These are phyloP conservation scores for Ceratocystis cacaofunesta DNA, from an alignment of 2,329 filamentous ascomycete genomes.

Conservation along the genomic window DNA sequence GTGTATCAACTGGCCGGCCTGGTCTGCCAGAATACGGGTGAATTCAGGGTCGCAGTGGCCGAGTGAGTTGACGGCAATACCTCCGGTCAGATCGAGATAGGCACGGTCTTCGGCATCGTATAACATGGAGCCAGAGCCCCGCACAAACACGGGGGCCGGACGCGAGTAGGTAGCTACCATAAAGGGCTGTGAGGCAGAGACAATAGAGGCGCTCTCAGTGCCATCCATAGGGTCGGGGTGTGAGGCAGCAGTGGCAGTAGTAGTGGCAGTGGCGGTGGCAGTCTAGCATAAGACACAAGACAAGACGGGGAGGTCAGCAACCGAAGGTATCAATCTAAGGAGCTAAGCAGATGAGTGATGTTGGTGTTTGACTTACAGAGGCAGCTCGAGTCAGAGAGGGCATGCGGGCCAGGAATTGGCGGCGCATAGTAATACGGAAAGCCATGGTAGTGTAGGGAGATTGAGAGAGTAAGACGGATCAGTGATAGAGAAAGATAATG, in stretches of 20 bases:
- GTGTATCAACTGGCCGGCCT: slow-evolving; percentile 71
- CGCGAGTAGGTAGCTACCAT: slow-evolving; percentile 96
- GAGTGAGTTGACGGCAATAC: slow-evolving; percentile 86
- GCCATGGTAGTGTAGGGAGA: slow-evolving; percentile 25
- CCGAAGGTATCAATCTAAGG: neutral
- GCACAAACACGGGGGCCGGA: slow-evolving; percentile 76
- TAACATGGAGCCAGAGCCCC: slow-evolving; percentile 72
- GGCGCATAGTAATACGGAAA: slow-evolving; percentile 27
- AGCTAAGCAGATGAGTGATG: neutral
- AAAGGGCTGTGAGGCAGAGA: slow-evolving; percentile 62
- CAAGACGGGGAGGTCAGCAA: neutral
- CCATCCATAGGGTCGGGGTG: slow-evolving; percentile 60
- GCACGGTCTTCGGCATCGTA: slow-evolving; percentile 80
- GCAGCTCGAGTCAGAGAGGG: slow-evolving; percentile 26
- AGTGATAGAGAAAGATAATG: neutral
- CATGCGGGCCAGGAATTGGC: slow-evolving; percentile 25
- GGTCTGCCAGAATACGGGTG: slow-evolving; percentile 57
- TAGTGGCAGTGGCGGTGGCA: too few relatives aligned
- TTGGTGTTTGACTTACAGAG: slow-evolving; percentile 21
- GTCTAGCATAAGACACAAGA: neutral
- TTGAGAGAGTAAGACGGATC: neutral
- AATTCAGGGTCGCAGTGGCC: slow-evolving; percentile 81
- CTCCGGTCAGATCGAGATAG: slow-evolving; percentile 89
- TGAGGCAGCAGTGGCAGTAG: slow-evolving; percentile 25
- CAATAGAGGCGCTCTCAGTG: slow-evolving; percentile 59